phyloP scores from a whole-genome alignment of 2,329 filamentous ascomycete genomes.

The Colletotrichum theobromicola region DNA sequence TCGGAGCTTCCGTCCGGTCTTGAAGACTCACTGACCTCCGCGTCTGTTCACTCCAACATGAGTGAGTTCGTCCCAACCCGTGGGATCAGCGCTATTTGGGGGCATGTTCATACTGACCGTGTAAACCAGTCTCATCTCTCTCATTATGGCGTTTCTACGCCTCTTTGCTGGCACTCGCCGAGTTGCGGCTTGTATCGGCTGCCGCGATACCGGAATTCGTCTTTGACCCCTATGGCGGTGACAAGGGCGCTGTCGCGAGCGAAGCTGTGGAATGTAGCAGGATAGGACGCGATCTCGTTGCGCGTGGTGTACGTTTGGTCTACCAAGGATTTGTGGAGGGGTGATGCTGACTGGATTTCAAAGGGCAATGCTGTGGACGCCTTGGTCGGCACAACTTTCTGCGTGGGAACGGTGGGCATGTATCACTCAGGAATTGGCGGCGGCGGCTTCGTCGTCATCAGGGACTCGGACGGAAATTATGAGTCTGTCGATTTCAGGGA shows the following conservation, averaged over 20 bases:
- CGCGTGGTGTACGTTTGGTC: constrained; percentile 47
- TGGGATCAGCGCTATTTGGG: not conserved
- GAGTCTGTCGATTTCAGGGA: constrained; percentile 92
- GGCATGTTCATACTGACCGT: not conserved
- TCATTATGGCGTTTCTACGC: not conserved
- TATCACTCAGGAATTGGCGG: constrained; percentile 86
- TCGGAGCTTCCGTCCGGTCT: constrained; percentile 15
- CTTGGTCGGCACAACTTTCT: constrained; percentile 75
- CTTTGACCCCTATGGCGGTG: constrained; percentile 25
- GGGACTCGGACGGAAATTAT: constrained; percentile 74
- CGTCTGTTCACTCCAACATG: not conserved
- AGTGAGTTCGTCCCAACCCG: constrained; percentile 18
- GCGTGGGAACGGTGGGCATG: constrained; percentile 77
- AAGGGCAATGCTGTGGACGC: constrained; percentile 80
- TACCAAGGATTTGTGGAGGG: not conserved
- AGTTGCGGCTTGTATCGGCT: not conserved
- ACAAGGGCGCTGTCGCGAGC: constrained; percentile 70
- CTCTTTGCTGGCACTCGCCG: not conserved
- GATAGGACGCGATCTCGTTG: constrained; percentile 69
- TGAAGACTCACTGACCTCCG: not conserved
- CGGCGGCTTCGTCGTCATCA: constrained; percentile 88
- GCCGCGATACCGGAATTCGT: constrained; percentile 22
- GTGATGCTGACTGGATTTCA: not conserved
- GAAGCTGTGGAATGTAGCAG: constrained; percentile 72
- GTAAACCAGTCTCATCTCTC: not conserved